Evolutionary conservation across 768 basidiomycete species (phyloP).

Genomic region (Boletus sp.): DNA sequence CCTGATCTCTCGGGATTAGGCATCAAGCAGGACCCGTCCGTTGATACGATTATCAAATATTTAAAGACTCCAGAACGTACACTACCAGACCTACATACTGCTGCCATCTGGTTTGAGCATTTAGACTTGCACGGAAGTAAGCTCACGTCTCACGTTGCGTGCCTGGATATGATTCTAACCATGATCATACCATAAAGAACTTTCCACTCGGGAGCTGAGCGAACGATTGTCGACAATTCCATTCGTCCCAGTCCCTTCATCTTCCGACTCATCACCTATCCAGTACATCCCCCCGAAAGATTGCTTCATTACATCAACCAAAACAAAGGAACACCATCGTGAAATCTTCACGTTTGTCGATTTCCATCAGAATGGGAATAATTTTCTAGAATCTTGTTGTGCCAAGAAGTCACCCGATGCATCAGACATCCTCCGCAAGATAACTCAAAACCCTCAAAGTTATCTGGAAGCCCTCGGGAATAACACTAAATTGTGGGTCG

Average conservation of each 20-base stretch:
- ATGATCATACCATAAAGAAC: not conserved
- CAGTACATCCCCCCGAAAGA: conserved; percentile 8
- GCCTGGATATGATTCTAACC: not conserved
- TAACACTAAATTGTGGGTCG: conserved; percentile 3
- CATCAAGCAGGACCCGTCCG: conserved; percentile 3
- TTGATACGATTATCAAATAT: not conserved
- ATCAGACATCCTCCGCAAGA: too few relatives aligned
- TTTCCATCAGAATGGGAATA: conserved; percentile 8
- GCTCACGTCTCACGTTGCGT: not conserved
- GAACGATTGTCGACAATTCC: conserved; percentile 6
- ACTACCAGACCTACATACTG: not conserved
- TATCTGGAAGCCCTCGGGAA: conserved; percentile 4
- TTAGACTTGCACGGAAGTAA: conserved; percentile 5
- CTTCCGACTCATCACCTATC: not conserved
- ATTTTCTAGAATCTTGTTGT: too few relatives aligned
- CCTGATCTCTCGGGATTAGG: conserved; percentile 13
- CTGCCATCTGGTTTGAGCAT: conserved; percentile 7
- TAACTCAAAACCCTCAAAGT: not conserved
- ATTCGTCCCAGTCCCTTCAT: conserved; percentile 3
- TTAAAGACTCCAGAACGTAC: not conserved
- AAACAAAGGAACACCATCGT: too few relatives aligned
- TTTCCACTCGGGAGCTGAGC: conserved; percentile 2
- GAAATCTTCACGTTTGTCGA: conserved; percentile 11
- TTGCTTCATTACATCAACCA: conserved; percentile 9
- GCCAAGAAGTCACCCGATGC: too few relatives aligned